These are phyloP conservation scores for Podospora didyma DNA, from an alignment of 495 filamentous ascomycete species.

Conservation along the genomic window DNA sequence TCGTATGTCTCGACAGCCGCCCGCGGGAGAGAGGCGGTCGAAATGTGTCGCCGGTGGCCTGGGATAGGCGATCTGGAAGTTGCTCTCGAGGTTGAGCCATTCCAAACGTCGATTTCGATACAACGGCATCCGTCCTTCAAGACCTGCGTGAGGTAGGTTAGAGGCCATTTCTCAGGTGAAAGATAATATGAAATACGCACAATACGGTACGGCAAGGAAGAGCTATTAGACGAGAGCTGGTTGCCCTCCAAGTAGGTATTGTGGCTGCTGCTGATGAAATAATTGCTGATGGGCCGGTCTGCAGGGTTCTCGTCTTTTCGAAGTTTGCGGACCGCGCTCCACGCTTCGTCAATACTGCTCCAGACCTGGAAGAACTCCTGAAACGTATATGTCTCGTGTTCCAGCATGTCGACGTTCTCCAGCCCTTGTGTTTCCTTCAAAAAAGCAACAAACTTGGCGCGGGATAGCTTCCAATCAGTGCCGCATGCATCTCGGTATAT, in stretches of 20 bases:
- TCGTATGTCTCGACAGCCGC: constrained; percentile 32
- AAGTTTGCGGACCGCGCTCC: constrained; percentile 27
- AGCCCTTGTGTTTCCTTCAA: constrained; percentile 37
- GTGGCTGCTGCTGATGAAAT: constrained; percentile 88
- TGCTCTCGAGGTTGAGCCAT: constrained; percentile 47
- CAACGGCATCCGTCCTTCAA: constrained; percentile 78
- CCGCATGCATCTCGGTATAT: constrained; percentile 31
- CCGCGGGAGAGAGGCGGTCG: constrained; percentile 34
- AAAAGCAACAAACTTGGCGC: constrained; percentile 32
- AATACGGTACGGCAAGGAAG: constrained; percentile 73
- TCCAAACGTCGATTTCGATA: constrained; percentile 96
- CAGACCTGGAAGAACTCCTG: constrained; percentile 40
- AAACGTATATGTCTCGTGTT: constrained; percentile 33
- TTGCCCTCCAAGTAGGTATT: constrained; percentile 84
- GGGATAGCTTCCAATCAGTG: constrained; percentile 23
- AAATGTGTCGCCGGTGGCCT: constrained; percentile 33
- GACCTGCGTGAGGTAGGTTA: constrained; percentile 26
- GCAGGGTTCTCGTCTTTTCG: constrained; percentile 26
- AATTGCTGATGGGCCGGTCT: constrained; percentile 68
- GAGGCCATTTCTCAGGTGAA: neutral
- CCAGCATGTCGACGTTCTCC: constrained; percentile 11
- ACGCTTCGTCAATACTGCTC: constrained; percentile 30
- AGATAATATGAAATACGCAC: constrained; percentile 35
- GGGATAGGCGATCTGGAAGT: constrained; percentile 26
- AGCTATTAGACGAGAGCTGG: constrained; percentile 76